Conservation (phyloP, 2,329 filamentous ascomycete genomes). For the Claviceps pazoutovae region DNA sequence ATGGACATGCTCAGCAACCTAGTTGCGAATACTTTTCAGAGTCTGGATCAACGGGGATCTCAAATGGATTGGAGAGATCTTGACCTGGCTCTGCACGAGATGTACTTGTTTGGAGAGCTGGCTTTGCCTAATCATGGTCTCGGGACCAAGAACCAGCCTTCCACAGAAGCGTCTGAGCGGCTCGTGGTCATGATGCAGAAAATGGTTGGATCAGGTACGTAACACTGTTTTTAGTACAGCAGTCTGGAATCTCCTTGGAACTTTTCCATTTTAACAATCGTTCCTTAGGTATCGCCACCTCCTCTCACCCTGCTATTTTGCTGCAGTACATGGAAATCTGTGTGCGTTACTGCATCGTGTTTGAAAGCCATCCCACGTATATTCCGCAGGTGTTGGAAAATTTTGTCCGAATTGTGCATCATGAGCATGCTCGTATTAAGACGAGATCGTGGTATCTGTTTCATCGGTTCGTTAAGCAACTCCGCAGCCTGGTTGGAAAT, state of each 20-base stretch:
- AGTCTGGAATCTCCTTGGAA: not conserved
- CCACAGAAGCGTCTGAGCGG: slow-evolving; percentile 63
- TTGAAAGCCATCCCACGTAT: slow-evolving; percentile 67
- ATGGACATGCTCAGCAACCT: slow-evolving; percentile 78
- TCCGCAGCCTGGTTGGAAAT: slow-evolving; percentile 71
- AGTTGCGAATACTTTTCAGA: slow-evolving; percentile 76
- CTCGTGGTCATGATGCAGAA: slow-evolving; percentile 86
- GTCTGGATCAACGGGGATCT: slow-evolving; percentile 57
- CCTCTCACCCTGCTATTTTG: slow-evolving; percentile 80
- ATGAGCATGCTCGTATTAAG: slow-evolving; percentile 73
- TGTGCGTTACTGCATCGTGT: slow-evolving; percentile 84
- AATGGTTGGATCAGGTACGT: slow-evolving; percentile 81
- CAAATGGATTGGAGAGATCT: slow-evolving; percentile 89
- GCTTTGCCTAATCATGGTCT: slow-evolving; percentile 78
- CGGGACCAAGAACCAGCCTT: slow-evolving; percentile 74
- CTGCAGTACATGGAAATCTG: slow-evolving; percentile 98
- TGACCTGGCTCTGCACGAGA: slow-evolving; percentile 85
- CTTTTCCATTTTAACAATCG: not conserved
- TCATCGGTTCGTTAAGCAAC: slow-evolving; percentile 77
- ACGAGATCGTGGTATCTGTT: slow-evolving; percentile 95
- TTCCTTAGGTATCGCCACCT: slow-evolving; percentile 58
- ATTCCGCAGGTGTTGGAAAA: slow-evolving; percentile 81
- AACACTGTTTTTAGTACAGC: not conserved
- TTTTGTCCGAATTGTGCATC: slow-evolving; percentile 83
- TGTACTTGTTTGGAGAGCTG: slow-evolving; percentile 90